Percentiles rank a stretch among this genome's conserved stretches.
phyloP scores from a whole-genome alignment of 345 rosid genomes.

The Draba incana region DNA sequence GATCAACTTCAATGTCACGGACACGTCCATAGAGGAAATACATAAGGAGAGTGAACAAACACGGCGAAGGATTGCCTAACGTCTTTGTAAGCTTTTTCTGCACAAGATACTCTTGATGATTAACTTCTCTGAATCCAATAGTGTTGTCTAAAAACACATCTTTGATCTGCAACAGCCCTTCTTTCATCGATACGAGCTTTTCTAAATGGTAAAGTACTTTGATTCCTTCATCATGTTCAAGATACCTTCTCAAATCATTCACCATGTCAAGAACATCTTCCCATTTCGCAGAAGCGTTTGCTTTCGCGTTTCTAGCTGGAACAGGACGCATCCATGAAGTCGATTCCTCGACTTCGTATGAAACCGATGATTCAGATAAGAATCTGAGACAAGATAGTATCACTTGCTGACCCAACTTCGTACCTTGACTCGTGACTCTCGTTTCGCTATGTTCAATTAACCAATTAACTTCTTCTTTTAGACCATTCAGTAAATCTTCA shows the following conservation, averaged over 20 bases:
- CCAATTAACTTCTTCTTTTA: conserved; percentile 60
- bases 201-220: conserved; percentile 49
- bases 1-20: conserved; percentile 68
- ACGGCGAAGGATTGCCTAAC: conserved; percentile 68
- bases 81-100: conserved; percentile 67
- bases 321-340: conserved; percentile 73
- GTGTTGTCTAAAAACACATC: conserved; percentile 64
- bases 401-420: conserved; percentile 66
- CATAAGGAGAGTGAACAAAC: conserved; percentile 71
- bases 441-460: conserved; percentile 40
- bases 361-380: conserved; percentile 52
- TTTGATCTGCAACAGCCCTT: conserved; percentile 72
- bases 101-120: conserved; percentile 66
- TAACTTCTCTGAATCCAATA: conserved; percentile 69
- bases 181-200: conserved; percentile 80
- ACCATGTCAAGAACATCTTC: conserved; percentile 85
- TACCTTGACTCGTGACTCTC: conserved; percentile 36
- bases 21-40: conserved; percentile 72
- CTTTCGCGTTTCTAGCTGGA: conserved; percentile 46
- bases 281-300: conserved; percentile 54
- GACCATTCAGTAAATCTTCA: conserved; percentile 56
- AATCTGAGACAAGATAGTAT: conserved; percentile 61
- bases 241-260: conserved; percentile 59
- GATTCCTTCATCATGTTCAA: conserved; percentile 42
- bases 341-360: conserved; percentile 46